Percentiles rank a stretch among this genome's conserved stretches.
Evolutionary conservation across 2,329 filamentous ascomycete genomes (phyloP).

Genomic region (Cladophialophora chaetospira): DNA sequence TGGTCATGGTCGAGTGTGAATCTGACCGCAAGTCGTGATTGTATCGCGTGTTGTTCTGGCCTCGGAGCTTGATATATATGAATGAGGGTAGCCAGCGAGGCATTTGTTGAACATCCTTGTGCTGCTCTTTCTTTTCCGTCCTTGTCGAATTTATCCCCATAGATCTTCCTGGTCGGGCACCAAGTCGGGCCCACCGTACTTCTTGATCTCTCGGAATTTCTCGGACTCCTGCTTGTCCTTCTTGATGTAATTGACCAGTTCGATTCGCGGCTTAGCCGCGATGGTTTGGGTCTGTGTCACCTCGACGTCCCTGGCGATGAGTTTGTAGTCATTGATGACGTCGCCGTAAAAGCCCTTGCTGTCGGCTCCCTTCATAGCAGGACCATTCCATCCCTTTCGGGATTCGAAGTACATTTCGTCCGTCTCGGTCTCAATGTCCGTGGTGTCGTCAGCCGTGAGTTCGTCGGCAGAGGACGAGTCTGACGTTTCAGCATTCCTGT

Average conservation of each 20-base stretch:
- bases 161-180: slow-evolving; percentile 24
- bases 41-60: neutral
- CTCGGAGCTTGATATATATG: slow-evolving; percentile 1
- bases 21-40: neutral
- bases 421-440: slow-evolving; percentile 28
- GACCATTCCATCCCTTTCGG: slow-evolving; percentile 27
- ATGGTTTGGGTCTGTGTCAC: neutral
- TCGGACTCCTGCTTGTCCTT: slow-evolving; percentile 18
- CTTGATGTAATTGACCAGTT: slow-evolving; percentile 20
- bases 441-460: slow-evolving; percentile 11
- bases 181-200: slow-evolving; percentile 20
- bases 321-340: slow-evolving; percentile 23
- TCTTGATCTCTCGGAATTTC: neutral
- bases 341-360: slow-evolving; percentile 23
- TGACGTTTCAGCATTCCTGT: neutral
- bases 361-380: slow-evolving; percentile 9
- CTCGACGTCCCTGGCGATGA: slow-evolving; percentile 23
- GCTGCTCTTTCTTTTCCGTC: neutral
- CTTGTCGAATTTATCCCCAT: slow-evolving; percentile 21
- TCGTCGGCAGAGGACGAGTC: neutral
- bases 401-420: slow-evolving; percentile 28
- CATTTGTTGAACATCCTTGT: no score
- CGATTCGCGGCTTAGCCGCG: slow-evolving; percentile 3
- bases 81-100: neutral
- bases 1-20: neutral